Base-by-base conservation (phyloP, 2,329 filamentous ascomycete genomes). In the Gnomoniopsis smithogilvyi region DNA sequence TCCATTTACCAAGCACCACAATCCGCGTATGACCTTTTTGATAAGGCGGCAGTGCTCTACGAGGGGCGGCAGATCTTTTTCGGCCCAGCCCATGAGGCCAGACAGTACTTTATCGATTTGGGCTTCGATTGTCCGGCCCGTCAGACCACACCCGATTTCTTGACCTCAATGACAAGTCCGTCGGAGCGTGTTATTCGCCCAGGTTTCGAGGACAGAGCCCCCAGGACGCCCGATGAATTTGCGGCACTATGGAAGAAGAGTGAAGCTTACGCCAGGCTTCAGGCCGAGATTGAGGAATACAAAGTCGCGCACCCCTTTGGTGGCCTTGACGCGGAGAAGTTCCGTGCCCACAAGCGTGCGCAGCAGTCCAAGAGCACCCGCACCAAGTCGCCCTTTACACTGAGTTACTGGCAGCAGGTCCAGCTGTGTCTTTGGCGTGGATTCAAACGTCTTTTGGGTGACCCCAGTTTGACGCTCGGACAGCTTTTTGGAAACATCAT, bases 341-440 rank as follows among this genome's bases (percentile, higher is more conserved):
- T 86, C 77, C 81, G 83, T 62, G 78, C 75, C n/a, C 78, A 76
- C 58, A 80, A 75, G 72, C 72, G 75, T 54, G 76, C 76, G 15
- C 80, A 84, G 70, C 83, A 86, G 69, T 81, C 84, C 64, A 82
- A 78, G 68, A 68, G 74, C 30, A 80, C 83, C 69, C 88, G 91
- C 3, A 72, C 80, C 51, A 84, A 85, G 70, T 96, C 91, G 1
- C 92, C 93, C 0, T 96, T 88, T 72, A 96, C 91, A 0, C 78
- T 96, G 41, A 94, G 91, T 0, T 90, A 88, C 64, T 53, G 61
- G 3, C 87, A 93, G 72, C 93, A 97, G 72, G 74, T 96, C 63
- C 72, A 81, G 61, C 84, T 97, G 14, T 96, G 92, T 70, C 77
- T 96, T 51, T 87, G 86, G 78, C 88, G 93, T 69, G 92, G 91